These are phyloP conservation scores for Melanopsichium pennsylvanicum DNA, from an alignment of 1,284 basidiomycete species.

Conservation along the genomic window DNA sequence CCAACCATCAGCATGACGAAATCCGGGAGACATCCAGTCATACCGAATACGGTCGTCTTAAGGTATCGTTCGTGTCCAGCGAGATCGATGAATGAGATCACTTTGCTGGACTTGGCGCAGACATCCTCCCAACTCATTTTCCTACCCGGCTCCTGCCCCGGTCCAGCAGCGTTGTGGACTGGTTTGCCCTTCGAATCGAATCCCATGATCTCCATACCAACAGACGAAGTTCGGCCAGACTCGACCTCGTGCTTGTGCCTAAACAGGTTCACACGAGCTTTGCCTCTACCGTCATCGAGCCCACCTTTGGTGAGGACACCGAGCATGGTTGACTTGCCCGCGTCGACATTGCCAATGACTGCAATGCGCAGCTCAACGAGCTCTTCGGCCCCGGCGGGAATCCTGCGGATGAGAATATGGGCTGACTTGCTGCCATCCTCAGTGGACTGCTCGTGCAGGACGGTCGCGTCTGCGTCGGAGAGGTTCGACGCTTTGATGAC, in stretches of 20 bases:
- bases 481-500: conserved; percentile 35
- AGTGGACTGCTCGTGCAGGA: conserved; percentile 35
- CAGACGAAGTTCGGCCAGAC: conserved; percentile 89
- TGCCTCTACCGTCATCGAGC: conserved; percentile 92
- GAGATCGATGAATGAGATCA: conserved; percentile 82
- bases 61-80: conserved; percentile 67
- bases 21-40: conserved; percentile 92
- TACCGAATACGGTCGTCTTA: conserved; percentile 91
- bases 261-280: conserved; percentile 89
- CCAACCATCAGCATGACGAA: conserved; percentile 96
- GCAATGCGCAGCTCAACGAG: conserved; percentile 85
- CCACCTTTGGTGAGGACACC: conserved; percentile 79
- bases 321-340: conserved; percentile 91
- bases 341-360: conserved; percentile 85
- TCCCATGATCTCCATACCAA: conserved; percentile 86
- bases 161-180: conserved; percentile 39
- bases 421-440: conserved; percentile 26
- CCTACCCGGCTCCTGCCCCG: conserved; percentile 40
- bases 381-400: conserved; percentile 63
- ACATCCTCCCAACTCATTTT: conserved; percentile 84
- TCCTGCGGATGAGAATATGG: conserved; percentile 46
- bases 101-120: conserved; percentile 87
- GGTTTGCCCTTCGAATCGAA: conserved; percentile 54
- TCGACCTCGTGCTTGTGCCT: conserved; percentile 98
- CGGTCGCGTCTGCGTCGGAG: conserved; percentile 42